Evolutionary conservation across 1,139 yeast genomes (phyloP), one percentile per base, ranked within the genome.

Genomic region (Kodamaea plutei): DNA sequence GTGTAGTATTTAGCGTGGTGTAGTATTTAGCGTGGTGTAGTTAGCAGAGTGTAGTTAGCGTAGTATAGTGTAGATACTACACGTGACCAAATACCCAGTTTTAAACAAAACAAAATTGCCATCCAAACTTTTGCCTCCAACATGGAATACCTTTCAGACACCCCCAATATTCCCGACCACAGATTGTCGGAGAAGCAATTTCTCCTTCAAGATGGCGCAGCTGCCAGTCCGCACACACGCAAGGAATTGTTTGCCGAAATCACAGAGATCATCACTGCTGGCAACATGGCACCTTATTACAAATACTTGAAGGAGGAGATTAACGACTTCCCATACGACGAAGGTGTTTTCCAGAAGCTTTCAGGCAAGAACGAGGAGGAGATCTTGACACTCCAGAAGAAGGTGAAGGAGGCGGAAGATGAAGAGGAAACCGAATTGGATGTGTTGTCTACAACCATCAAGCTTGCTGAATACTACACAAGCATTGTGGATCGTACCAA

Each of bases 401-500:
- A 73, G 33, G 79, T 91, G 41, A 75, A 73, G 37, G 82, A 78
- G 44, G 84, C 93, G 17, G 89, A 84, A 47, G 83, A 77, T 36
- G 87, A 84, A 37, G 96, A 87, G 50, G 97, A 91, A 54, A 95
- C 95, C 24, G 95, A 85, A 50, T 64, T 84, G 47, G 96, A 88
- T 50, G 73, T 79, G 26, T 78, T 85, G 8, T 81, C 81, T 41
- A 79, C 82, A 24, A 82, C 89, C 71, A 73, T 79, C 35, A 76
- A 79, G 50, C 74, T 91, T 27, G 96, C 96, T 15, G 95, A 89
- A 52, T 87, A 83, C 54, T 89, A 87, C 56, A 80, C 96, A 7
- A 66, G 68, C 41, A 84, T 88, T 46, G 88, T 95, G 41, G 96
- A 89, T 55, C 71, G 79, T 41, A 62, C 67, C 23, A 82, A 82